Evolutionary conservation across 495 filamentous ascomycete genomes (phyloP).

Genomic region (Rostrohypoxylon terebratum): DNA sequence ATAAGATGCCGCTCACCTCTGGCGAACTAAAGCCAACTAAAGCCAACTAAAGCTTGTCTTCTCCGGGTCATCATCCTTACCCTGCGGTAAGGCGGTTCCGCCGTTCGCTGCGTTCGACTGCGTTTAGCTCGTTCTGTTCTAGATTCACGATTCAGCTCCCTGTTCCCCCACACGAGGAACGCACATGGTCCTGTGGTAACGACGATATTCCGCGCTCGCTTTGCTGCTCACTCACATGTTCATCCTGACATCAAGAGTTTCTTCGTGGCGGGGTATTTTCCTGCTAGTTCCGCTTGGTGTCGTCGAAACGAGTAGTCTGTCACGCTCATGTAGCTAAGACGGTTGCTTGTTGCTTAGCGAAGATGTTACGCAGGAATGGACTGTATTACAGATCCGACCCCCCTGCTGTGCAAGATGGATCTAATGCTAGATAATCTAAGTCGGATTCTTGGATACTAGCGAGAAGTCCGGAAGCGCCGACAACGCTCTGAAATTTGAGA

Average conservation of each 20-base stretch:
- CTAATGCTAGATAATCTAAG: slow-evolving; percentile 5
- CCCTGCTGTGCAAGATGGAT: slow-evolving; percentile 16
- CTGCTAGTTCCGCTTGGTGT: background rate
- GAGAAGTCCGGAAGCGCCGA: slow-evolving; percentile 23
- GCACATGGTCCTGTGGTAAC: slow-evolving; percentile 37
- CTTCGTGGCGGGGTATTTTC: background rate
- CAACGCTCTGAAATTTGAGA: slow-evolving; percentile 32
- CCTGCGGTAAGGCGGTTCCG: slow-evolving; percentile 30
- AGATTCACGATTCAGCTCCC: slow-evolving; percentile 37
- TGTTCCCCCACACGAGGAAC: slow-evolving; percentile 36
- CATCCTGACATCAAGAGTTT: slow-evolving; percentile 23
- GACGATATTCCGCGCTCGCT: slow-evolving; percentile 38
- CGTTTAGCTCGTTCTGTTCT: slow-evolving; percentile 28
- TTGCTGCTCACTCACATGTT: slow-evolving; percentile 26
- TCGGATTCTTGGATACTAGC: background rate
- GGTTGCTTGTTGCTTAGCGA: slow-evolving; percentile 12
- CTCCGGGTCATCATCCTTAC: slow-evolving; percentile 41
- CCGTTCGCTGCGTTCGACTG: background rate
- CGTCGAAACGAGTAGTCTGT: slow-evolving; percentile 13
- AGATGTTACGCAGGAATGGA: slow-evolving; percentile 10
- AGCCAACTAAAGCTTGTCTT: slow-evolving; percentile 36
- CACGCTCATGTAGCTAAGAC: slow-evolving; percentile 16
- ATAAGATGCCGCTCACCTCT: slow-evolving; percentile 46
- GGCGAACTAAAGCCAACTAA: slow-evolving; percentile 35
- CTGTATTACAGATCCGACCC: slow-evolving; percentile 18